Percentiles rank a stretch among this genome's conserved stretches.
These are phyloP conservation scores for Spergularia azorica DNA, from an alignment of 179 eudicot genomes.

Conservation along the genomic window DNA sequence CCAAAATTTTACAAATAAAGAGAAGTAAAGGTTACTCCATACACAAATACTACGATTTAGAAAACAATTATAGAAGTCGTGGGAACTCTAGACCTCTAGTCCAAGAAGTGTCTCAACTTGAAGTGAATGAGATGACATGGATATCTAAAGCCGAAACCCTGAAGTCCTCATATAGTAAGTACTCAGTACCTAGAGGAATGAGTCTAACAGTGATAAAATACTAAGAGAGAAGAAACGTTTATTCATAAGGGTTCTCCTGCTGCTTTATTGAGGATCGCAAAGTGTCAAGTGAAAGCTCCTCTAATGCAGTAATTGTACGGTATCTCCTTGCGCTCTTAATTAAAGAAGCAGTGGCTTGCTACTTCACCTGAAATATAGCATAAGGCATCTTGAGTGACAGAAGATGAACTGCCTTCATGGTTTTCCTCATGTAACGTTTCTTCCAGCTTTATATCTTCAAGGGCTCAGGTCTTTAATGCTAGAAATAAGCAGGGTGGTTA, in stretches of 20 bases:
- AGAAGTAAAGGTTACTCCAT: not conserved
- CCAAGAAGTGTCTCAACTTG: not conserved
- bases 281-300: not conserved
- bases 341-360: not conserved
- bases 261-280: not conserved
- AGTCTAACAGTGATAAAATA: too few species aligned
- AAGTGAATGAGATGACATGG: constrained; percentile 7
- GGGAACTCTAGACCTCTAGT: too few species aligned
- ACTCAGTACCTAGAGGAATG: too few species aligned
- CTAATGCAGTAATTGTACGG: not conserved
- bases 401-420: not conserved
- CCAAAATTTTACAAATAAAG: not conserved
- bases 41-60: not conserved
- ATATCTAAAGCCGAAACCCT: not conserved
- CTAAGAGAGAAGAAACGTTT: too few species aligned
- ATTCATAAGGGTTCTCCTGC: not conserved
- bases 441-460: not conserved
- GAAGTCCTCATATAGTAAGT: too few species aligned
- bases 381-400: not conserved
- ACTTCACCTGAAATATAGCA: not conserved
- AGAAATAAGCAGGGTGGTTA: too few species aligned
- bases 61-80: too few species aligned
- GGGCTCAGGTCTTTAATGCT: too few species aligned
- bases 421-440: not conserved
- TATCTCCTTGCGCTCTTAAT: not conserved